phyloP scores from a whole-genome alignment of 73 alveolate species.

The Tetrahymena malaccensis region DNA sequence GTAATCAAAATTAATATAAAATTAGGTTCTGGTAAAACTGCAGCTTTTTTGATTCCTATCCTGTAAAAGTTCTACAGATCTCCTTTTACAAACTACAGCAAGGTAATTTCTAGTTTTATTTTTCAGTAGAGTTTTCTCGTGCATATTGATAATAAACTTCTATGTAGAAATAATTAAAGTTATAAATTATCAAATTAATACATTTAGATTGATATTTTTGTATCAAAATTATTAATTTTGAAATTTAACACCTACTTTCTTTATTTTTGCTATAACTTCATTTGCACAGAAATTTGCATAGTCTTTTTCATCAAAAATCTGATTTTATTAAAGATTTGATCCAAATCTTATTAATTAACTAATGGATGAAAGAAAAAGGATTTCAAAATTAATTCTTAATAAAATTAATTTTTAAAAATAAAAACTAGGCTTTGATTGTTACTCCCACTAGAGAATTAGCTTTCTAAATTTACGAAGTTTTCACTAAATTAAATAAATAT shows the following conservation, averaged over 20 bases:
- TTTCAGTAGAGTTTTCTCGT: not conserved
- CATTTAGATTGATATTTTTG: not conserved
- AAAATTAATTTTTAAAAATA: not conserved
- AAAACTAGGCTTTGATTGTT: conserved; percentile 47
- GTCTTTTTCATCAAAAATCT: not conserved
- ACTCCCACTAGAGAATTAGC: conserved; percentile 97
- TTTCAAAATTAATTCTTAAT: too few relatives aligned
- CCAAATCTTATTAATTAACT: too few relatives aligned
- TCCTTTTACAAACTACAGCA: not conserved
- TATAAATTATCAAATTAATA: not conserved
- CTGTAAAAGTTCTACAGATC: conserved; percentile 74
- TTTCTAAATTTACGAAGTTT: conserved; percentile 85
- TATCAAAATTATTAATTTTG: not conserved
- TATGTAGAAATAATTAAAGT: conserved; percentile 3
- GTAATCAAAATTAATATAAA: too few relatives aligned
- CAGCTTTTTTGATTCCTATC: conserved; percentile 96
- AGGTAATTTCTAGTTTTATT: not conserved
- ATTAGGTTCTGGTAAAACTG: conserved; percentile 98
- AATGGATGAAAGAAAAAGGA: too few relatives aligned
- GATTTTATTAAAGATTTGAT: too few relatives aligned
- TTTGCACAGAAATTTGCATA: not conserved
- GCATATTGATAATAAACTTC: not conserved
- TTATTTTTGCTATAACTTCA: not conserved
- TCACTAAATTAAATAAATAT: conserved; percentile 71
- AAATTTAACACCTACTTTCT: not conserved